Percentiles rank a stretch among this genome's conserved stretches.
Evolutionary conservation across 345 rosid species (phyloP).

Genomic region (Bruguiera sexangula): DNA sequence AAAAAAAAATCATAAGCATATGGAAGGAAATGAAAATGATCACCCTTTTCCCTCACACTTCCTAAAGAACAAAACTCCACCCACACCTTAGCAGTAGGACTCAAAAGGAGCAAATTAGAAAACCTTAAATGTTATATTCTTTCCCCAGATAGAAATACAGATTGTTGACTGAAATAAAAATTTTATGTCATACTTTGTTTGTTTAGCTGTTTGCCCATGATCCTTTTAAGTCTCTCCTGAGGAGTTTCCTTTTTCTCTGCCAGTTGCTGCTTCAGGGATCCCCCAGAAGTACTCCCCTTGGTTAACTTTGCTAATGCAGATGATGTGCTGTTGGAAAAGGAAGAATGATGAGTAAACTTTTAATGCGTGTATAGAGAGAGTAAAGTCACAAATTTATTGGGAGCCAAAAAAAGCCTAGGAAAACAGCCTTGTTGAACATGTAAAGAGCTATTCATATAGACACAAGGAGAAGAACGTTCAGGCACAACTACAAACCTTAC

Average conservation of each 20-base stretch:
- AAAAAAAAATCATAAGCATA: neutral
- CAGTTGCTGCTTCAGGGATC: conserved; percentile 51
- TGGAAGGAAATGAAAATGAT: neutral
- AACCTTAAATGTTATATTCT: too few relatives aligned
- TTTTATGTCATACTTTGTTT: conserved; percentile 65
- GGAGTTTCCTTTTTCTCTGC: conserved; percentile 94
- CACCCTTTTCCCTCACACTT: neutral
- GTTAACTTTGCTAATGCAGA: conserved; percentile 78
- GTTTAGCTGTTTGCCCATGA: conserved; percentile 87
- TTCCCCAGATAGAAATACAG: too few relatives aligned
- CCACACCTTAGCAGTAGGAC: neutral
- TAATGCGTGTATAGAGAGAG: neutral
- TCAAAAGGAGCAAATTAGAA: neutral
- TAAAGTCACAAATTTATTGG: neutral
- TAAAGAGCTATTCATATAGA: too few relatives aligned
- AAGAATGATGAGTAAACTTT: conserved; percentile 5
- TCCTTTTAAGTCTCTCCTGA: conserved; percentile 94
- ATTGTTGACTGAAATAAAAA: neutral
- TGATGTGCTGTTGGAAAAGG: conserved; percentile 47
- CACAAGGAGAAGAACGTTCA: neutral
- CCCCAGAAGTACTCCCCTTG: conserved; percentile 51
- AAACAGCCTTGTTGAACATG: neutral
- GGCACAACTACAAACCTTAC: conserved; percentile 45
- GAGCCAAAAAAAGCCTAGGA: too few relatives aligned
- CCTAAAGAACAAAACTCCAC: neutral